phyloP scores from a whole-genome alignment of 2,329 filamentous ascomycete genomes.

The Pseudogymnoascus sp. region DNA sequence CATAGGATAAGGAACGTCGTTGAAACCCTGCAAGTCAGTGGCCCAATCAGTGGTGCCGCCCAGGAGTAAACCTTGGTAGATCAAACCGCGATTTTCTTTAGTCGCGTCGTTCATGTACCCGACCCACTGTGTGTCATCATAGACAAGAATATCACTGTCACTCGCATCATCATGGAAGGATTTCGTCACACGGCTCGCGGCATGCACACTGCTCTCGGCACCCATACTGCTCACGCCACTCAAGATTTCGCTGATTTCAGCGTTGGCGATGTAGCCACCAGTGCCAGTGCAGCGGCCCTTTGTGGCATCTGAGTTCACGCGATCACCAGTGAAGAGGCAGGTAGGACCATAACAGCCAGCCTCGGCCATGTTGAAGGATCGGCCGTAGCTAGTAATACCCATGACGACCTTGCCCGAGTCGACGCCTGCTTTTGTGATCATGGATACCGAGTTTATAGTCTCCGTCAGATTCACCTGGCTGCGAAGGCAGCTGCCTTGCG shows the following conservation, averaged over 20 bases:
- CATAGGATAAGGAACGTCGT: too few relatives aligned
- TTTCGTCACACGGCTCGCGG: neutral
- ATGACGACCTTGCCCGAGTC: constrained; percentile 26
- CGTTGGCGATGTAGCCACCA: constrained; percentile 29
- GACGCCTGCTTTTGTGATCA: constrained; percentile 32
- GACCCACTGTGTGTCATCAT: constrained; percentile 24
- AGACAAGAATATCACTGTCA: constrained; percentile 18
- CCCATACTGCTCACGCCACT: too few relatives aligned
- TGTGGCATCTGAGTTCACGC: constrained; percentile 19
- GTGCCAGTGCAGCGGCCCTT: constrained; percentile 28
- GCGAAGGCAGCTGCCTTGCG: constrained; percentile 26
- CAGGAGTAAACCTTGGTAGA: constrained; percentile 23
- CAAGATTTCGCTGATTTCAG: constrained; percentile 29
- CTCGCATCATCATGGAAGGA: neutral
- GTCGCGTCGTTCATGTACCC: constrained; percentile 22
- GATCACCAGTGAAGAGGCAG: neutral
- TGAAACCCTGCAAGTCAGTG: constrained; percentile 28
- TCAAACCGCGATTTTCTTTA: constrained; percentile 18
- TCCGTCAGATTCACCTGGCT: constrained; percentile 33
- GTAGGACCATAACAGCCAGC: constrained; percentile 18
- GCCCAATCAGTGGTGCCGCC: constrained; percentile 30
- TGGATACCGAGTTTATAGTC: constrained; percentile 27
- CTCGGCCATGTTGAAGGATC: constrained; percentile 29
- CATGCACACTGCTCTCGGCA: too few relatives aligned
- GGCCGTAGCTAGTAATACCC: constrained; percentile 29